Evolutionary conservation across 495 filamentous ascomycete species (phyloP).

Genomic region (Pseudomonodictys pantanalensis): DNA sequence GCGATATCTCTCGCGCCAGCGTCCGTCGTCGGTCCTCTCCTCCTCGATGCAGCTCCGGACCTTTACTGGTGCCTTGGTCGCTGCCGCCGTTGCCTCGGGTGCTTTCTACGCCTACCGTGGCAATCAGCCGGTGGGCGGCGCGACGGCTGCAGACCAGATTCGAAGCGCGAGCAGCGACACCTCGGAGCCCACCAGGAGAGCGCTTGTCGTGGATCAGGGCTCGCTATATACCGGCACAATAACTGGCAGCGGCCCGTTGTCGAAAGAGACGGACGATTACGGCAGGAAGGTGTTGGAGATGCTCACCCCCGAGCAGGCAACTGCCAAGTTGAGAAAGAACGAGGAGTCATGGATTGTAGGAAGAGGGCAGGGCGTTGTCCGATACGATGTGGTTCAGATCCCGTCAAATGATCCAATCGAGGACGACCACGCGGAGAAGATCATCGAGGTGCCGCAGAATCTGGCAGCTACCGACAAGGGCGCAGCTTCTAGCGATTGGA

Average conservation of each 20-base stretch:
- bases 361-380: slow-evolving; percentile 82
- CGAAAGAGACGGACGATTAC: slow-evolving; percentile 76
- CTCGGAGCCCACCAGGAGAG: slow-evolving; percentile 36
- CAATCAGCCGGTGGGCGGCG: slow-evolving; percentile 5
- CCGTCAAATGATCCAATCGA: slow-evolving; percentile 97
- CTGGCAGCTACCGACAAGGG: slow-evolving; percentile 53
- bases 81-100: slow-evolving; percentile 60
- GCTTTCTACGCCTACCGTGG: slow-evolving; percentile 57
- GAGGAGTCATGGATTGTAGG: slow-evolving; percentile 91
- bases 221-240: slow-evolving; percentile 79
- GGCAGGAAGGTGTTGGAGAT: slow-evolving; percentile 86
- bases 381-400: slow-evolving; percentile 94
- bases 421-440: slow-evolving; percentile 96
- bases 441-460: slow-evolving; percentile 75
- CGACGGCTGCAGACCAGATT: slow-evolving; percentile 5
- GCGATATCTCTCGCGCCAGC: slow-evolving; percentile 45
- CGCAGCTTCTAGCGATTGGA: slow-evolving; percentile 78
- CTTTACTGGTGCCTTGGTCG: slow-evolving; percentile 60
- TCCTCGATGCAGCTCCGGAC: slow-evolving; percentile 65
- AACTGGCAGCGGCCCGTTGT: slow-evolving; percentile 75
- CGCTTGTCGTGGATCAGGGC: slow-evolving; percentile 77
- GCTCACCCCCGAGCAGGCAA: slow-evolving; percentile 93
- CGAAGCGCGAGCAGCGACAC: slow-evolving; percentile 5
- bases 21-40: slow-evolving; percentile 41
- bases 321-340: slow-evolving; percentile 78